Conservation (phyloP, 2,329 filamentous ascomycete genomes). For the Myriosclerotinia curreyana region DNA sequence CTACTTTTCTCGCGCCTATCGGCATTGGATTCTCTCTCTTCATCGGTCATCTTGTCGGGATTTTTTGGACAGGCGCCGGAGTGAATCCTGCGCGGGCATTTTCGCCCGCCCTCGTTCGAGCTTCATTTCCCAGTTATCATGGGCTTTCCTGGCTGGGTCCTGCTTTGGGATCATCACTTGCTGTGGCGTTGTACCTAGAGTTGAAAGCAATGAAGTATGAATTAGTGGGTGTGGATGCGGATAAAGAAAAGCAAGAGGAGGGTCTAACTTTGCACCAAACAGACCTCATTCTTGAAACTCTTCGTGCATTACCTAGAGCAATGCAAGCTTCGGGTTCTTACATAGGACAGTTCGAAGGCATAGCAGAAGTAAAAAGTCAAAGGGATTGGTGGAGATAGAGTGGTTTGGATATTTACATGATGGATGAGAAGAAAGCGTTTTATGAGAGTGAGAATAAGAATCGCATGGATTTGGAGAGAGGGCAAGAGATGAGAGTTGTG, state of each 20-base stretch:
- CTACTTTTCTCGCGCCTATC: slow-evolving; percentile 48
- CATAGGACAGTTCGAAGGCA: neutral
- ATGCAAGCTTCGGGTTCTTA: neutral
- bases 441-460: too few species aligned
- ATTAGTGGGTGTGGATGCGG: slow-evolving; percentile 20
- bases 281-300: slow-evolving; percentile 18
- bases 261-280: slow-evolving; percentile 1
- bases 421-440: neutral
- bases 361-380: neutral
- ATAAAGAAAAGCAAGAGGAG: slow-evolving; percentile 13
- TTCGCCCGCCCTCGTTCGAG: slow-evolving; percentile 45
- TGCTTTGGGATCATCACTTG: slow-evolving; percentile 1
- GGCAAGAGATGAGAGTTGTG: neutral
- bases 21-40: slow-evolving; percentile 49
- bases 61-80: slow-evolving; percentile 48
- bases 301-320: slow-evolving; percentile 8
- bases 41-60: slow-evolving; percentile 41
- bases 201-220: slow-evolving; percentile 20
- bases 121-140: slow-evolving; percentile 44
- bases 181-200: slow-evolving; percentile 6
- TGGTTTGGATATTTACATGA: neutral
- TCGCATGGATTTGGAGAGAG: neutral
- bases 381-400: slow-evolving; percentile 15
- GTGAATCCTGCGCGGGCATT: slow-evolving; percentile 48
- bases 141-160: slow-evolving; percentile 44